phyloP scores from a whole-genome alignment of 2,329 filamentous ascomycete species.

The Diatrype stigma region DNA sequence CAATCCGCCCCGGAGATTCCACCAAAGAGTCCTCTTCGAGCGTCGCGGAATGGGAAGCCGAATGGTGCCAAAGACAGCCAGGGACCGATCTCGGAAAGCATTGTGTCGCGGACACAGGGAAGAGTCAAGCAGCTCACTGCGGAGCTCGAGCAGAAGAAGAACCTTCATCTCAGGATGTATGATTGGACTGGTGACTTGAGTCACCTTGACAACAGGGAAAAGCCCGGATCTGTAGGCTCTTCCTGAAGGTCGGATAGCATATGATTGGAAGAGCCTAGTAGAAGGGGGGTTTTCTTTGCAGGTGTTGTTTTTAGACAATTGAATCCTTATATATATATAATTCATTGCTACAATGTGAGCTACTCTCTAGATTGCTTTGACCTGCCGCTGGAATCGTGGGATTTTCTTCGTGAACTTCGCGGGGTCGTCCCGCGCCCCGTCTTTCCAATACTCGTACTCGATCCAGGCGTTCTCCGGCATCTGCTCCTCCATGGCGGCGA shows the following conservation, averaged over 20 bases:
- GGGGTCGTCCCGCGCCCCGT: conserved; percentile 38
- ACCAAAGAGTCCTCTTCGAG: background rate
- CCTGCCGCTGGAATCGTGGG: conserved; percentile 22
- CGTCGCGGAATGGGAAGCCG: background rate
- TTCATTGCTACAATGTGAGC: background rate
- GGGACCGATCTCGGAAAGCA: background rate
- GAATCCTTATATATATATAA: background rate
- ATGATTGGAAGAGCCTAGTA: no score
- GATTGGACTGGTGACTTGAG: background rate
- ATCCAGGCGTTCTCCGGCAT: conserved; percentile 64
- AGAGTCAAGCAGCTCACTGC: background rate
- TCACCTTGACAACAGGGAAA: background rate
- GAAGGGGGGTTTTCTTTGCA: no score
- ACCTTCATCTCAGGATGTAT: background rate
- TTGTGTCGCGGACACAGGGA: background rate
- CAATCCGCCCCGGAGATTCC: background rate
- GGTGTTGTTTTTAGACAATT: background rate
- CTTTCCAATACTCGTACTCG: conserved; percentile 60
- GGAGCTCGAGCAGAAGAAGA: background rate
- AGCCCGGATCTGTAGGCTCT: background rate
- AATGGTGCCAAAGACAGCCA: background rate
- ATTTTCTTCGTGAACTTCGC: conserved; percentile 36
- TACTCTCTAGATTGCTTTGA: conserved; percentile 19
- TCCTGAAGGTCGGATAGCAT: background rate
- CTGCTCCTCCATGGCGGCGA: conserved; percentile 59